Evolutionary conservation across 78 protist species (phyloP).

Genomic region (slime mould (Dictyostelium discoideum)): DNA sequence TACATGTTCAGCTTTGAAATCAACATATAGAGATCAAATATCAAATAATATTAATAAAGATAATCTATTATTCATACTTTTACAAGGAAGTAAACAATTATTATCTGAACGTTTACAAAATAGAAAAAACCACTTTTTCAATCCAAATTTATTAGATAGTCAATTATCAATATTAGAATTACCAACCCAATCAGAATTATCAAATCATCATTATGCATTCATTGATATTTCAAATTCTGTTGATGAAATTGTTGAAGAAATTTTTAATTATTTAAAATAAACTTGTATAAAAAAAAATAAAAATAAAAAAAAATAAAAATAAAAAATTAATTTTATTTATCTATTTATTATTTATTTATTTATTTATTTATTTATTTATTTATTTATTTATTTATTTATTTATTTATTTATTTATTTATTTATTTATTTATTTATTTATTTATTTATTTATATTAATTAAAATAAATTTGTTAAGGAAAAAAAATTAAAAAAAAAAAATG

Average conservation of each 20-base stretch:
- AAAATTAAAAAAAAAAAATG: too few relatives aligned
- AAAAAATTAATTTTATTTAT: too few relatives aligned
- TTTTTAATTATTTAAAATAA: not conserved
- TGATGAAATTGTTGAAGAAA: conserved; percentile 6
- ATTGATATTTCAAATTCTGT: not conserved
- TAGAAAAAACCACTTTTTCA: conserved; percentile 35
- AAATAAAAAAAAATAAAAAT: too few relatives aligned
- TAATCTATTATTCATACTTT: not conserved
- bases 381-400: too few relatives aligned
- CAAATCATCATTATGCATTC: not conserved
- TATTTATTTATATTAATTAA: too few relatives aligned
- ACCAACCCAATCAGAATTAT: not conserved
- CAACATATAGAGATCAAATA: conserved; percentile 15
- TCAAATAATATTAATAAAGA: not conserved
- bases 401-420: too few relatives aligned
- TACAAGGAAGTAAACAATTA: conserved; percentile 11
- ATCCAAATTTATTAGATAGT: conserved; percentile 4
- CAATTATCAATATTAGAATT: conserved; percentile 50
- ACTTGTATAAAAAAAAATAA: not conserved
- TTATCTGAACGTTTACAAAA: not conserved
- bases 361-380: too few relatives aligned
- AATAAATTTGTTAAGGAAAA: too few relatives aligned
- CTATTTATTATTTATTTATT: too few relatives aligned
- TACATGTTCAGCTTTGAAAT: conserved; percentile 62
- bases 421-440: too few relatives aligned